Base-by-base conservation (phyloP, 129 eudicot species). In the Ambrosia artemisiifolia region DNA sequence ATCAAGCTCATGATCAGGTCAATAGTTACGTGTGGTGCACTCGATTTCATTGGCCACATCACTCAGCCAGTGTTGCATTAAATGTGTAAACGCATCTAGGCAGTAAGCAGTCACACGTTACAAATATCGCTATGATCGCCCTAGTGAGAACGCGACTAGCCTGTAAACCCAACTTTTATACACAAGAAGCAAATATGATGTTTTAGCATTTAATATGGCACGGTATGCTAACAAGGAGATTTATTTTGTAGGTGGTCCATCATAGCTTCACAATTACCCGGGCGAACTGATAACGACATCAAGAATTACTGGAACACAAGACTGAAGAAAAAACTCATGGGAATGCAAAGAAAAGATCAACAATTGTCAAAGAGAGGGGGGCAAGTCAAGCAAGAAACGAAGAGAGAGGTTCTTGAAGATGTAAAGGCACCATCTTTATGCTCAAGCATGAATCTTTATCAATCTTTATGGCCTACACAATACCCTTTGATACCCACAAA, bases 301-400 rank as follows among this genome's bases (percentile, higher is more conserved):
- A 91, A 91, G 80, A 91, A 91, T 75, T 88, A 91, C 73, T 91
- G 97, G 97, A 91, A 91, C 84, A 91, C 97, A 2, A 86, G 83
- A 82, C 88, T 91, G 44, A 91, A 88, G 92, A 91, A 86, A 54
- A 91, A 91, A 76, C 85, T 91, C 7, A 65, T 91, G 59, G 87
- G 88, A 55, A 88, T 83, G 80, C 97, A 85, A 68, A 75, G 88
- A 4, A 87, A 83, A 75, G 88, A 87, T 54, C 84, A 83, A 70
- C 95, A 85, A 75, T 77, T 66, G 18, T 79, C 77, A 6, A 57
- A 83, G 17, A 72, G 70, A 46, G 77, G 78, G 6, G 63, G 53
- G 14, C 50, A 50, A 62, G 43, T 59, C 18, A 74, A 85, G 82
- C 84, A 85, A 80, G 87, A 84, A 64, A 81, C 61, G 76, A 86